Base-by-base conservation (phyloP, 352 stramenopile species). In the Globisporangium heterothallicum region DNA sequence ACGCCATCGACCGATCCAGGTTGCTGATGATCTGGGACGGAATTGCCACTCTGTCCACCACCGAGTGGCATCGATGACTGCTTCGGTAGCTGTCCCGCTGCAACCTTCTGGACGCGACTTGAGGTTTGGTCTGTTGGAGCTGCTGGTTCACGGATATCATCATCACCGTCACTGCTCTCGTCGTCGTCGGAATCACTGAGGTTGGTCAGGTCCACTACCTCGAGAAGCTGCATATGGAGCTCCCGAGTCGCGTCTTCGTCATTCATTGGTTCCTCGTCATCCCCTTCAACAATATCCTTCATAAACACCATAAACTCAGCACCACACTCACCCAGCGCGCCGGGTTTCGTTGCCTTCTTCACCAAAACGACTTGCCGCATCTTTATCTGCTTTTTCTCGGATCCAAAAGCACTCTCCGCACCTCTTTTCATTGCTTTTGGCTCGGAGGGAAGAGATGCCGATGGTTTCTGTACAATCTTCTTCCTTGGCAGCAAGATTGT, bases 201-300 rank as follows among this genome's bases (percentile, higher is more conserved):
- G 45, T 72, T 77, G 2, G 78, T 85, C 25, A 88, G 48, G 27
- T 88, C 78, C 35, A 88, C 73, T 7, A 85, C 63, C 42, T 82
- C 62, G 16, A 86, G 49, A 2, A 86, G 56, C 30, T 70, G 73
- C 6, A 69, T 26, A 36, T 72, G 63, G 24, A 63, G 56, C 53
- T 73, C 53, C 8, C 38, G 56, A 7, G 51, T 58, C 40, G 78
- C 74, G 4, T 77, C 68, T 18, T 82, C 67, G 8, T 74, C 64
- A 6, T 68, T 57, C 10, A 62, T 25, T 4, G 42, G 54, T 0
- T 61, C 63, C 19, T 79, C 72, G 19, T 74, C 66, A 19, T 70
- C 62, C 8, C 61, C 64, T 19, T 71, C 63, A 12, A 64, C 59
- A 54, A 64, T 66, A 30, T 80, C 72, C 45, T 58, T 58, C 69